Evolutionary conservation across 2,329 filamentous ascomycete species (phyloP), one percentile per base, ranked within the genome.

Genomic region (Xylariaceae sp.): DNA sequence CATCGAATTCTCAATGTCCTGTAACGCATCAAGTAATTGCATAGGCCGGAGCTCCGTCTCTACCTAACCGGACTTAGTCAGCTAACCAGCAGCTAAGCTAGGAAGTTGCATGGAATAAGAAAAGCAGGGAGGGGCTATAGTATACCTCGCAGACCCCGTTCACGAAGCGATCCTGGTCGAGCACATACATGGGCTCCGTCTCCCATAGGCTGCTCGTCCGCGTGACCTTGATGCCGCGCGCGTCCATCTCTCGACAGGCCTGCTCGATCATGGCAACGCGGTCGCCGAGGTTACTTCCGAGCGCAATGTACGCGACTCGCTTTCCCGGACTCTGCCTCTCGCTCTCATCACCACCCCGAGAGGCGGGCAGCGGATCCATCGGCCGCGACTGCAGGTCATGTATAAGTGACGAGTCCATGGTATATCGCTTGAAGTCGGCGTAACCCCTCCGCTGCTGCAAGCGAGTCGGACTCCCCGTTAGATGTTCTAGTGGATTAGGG

Each of bases 181-280:
- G 68, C 48, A 96, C 85, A 63, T 98, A 98, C 92, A 98, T 98
- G 15, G 92, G 88, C 53, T 87, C 81, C 3, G 90, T 98, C 67
- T 97, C 88, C 76, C 92, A 98, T 3, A 98, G 70, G 45, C 81
- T 83, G 61, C 90, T 97, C 0, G 90, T 95, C 53, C 82, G 74
- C 54, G 78, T 73, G 27, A 98, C 75, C 37, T 66, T 76, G 57
- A 97, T 87, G 23, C 79, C 81, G 15, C 77, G 71, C 31, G 71
- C 67, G 47, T 85, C 78, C 78, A 98, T 88, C 57, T 84, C 76
- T 31, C 70, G 71, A 59, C 88, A 89, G 1, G 92, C 90, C 53
- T 74, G 71, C 61, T 96, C 88, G 49, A 98, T 94, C 76, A 83
- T 85, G 29, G 72, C 75, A 36, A 95, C 74, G 29, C 89, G 81